These are phyloP conservation scores for Colletotrichum salicis DNA, from an alignment of 2,329 filamentous ascomycete species.

Conservation along the genomic window DNA sequence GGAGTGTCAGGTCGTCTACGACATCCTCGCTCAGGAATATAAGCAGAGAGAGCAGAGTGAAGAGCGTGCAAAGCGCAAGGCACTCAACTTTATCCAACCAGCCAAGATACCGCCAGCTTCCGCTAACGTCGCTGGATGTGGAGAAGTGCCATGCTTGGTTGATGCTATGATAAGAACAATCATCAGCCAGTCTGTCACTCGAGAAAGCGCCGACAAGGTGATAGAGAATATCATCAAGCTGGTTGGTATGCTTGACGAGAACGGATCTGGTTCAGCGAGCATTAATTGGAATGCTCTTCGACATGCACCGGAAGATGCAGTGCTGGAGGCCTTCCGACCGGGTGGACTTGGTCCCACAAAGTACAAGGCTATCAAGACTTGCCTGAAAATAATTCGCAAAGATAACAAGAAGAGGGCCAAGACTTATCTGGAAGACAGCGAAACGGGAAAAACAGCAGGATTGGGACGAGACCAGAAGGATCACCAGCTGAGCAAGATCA, in stretches of 20 bases:
- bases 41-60: not conserved
- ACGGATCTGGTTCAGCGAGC: constrained; percentile 73
- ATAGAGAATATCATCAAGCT: constrained; percentile 71
- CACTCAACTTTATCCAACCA: constrained; percentile 63
- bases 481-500: constrained; percentile 65
- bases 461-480: constrained; percentile 61
- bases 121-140: constrained; percentile 75
- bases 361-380: constrained; percentile 77
- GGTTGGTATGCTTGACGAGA: constrained; percentile 71
- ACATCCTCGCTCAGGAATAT: constrained; percentile 72
- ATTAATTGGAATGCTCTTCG: constrained; percentile 81
- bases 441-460: constrained; percentile 48
- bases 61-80: not conserved
- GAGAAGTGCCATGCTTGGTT: constrained; percentile 65
- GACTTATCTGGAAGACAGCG: constrained; percentile 56
- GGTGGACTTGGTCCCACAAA: constrained; percentile 80
- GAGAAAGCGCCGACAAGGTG: constrained; percentile 68
- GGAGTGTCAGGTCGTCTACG: constrained; percentile 76
- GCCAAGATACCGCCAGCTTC: constrained; percentile 76
- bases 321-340: constrained; percentile 70
- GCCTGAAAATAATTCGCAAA: constrained; percentile 76
- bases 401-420: constrained; percentile 66
- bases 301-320: constrained; percentile 69
- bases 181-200: constrained; percentile 62
- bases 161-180: constrained; percentile 65